A percentile compares a stretch with the other conserved stretches of the same genome.
These are phyloP conservation scores for Madurella mycetomatis DNA, from an alignment of 2,329 filamentous ascomycete species.

Conservation along the genomic window DNA sequence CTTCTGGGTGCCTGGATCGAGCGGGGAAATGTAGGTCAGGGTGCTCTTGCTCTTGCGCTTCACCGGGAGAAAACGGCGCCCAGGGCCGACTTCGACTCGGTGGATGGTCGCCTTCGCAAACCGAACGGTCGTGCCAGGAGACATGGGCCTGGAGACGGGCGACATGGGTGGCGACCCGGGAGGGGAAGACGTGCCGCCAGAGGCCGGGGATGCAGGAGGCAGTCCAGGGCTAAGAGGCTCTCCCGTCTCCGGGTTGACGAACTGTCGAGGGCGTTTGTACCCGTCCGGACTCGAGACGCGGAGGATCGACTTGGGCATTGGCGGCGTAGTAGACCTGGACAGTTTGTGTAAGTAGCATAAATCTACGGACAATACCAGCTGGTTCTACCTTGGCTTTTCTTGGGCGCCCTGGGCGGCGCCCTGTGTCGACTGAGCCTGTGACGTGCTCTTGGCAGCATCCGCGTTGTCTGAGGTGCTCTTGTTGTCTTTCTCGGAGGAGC, in stretches of 20 bases:
- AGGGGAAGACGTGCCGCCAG: background rate
- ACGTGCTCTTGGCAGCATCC: slow-evolving; percentile 10
- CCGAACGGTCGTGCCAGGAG: slow-evolving; percentile 23
- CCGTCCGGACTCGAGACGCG: slow-evolving; percentile 25
- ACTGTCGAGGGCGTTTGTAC: slow-evolving; percentile 12
- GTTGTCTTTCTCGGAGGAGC: slow-evolving; percentile 22
- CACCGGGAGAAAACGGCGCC: slow-evolving; percentile 25
- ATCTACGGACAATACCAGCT: background rate
- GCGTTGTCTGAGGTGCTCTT: slow-evolving; percentile 9
- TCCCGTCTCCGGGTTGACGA: slow-evolving; percentile 10
- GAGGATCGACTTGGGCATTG: slow-evolving; percentile 26
- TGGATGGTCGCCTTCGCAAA: slow-evolving; percentile 28
- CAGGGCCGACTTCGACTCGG: slow-evolving; percentile 25
- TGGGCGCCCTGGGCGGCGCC: background rate
- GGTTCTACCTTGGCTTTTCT: slow-evolving; percentile 16
- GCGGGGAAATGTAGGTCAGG: slow-evolving; percentile 24
- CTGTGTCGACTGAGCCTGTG: slow-evolving; percentile 2
- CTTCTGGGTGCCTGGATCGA: slow-evolving; percentile 23
- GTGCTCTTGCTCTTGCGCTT: slow-evolving; percentile 28
- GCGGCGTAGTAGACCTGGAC: slow-evolving; percentile 5
- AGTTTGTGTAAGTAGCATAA: background rate
- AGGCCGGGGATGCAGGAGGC: background rate
- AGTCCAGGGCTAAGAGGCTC: slow-evolving; percentile 10
- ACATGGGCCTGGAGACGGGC: slow-evolving; percentile 18
- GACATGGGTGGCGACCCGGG: slow-evolving; percentile 13